Base-by-base conservation (phyloP, 1,284 basidiomycete genomes). In the Taiwanofungus camphoratus region DNA sequence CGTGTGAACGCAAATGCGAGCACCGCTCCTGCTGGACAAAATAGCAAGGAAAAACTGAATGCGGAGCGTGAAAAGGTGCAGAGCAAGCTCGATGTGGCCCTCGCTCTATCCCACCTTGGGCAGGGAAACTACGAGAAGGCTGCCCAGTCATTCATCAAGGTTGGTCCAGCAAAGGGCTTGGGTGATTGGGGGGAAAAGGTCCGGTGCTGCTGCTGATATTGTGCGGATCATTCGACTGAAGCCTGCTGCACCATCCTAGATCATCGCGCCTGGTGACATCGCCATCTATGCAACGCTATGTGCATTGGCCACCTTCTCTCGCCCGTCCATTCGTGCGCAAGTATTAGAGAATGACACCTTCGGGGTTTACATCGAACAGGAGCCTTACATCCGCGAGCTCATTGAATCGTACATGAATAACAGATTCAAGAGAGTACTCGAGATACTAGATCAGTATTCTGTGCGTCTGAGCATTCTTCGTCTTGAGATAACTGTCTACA, bases 241-340 rank as follows among this genome's bases (percentile, higher is more conserved):
- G n/a, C n/a, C n/a, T n/a, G n/a, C n/a, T n/a, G n/a, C n/a, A n/a
- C n/a, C n/a, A n/a, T n/a, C n/a, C 9, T 53, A 91, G 81, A 72
- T 92, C 33, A 68, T 92, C 33, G 74, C 87, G 1, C 75, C 83
- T 0, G 76, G 76, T 1, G 92, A 94, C 58, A 79, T 94, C 34
- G 89, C 88, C 3, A 77, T 92, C 29, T 94, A 91, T 57, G 85
- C 82, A 5, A 81, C 81, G 0, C 65, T 94, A 0, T 92, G 88
- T 53, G 83, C 86, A 2, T 72, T 95, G 9, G 84, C 90, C 0
- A 84, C 77, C 24, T 73, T 91, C 51, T 66, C 77, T 8, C 79
- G 92, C 3, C 68, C 74, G 0, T 68, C 73, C n/a, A 79, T 93
- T 62, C 83, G 83, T 53, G 56, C 73, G 0, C 74, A 77, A 54